Conservation (phyloP, 257 asterid genomes). For the Forsythia suspensa region DNA sequence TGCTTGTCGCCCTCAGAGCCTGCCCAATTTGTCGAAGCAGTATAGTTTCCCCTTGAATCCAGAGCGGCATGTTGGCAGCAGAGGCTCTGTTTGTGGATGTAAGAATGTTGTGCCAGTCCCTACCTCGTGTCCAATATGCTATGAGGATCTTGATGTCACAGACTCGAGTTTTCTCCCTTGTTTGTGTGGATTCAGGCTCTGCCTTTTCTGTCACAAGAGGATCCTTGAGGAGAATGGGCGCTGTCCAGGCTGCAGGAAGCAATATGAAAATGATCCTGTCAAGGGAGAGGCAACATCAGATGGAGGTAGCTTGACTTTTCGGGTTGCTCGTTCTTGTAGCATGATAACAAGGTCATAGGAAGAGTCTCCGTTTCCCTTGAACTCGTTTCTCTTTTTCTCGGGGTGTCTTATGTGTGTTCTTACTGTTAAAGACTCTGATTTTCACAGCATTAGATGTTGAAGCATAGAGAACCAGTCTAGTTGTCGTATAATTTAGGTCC, state of each 20-base stretch:
- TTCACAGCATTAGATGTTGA: conserved; percentile 49
- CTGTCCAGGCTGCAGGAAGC: conserved; percentile 91
- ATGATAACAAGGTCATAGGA: conserved; percentile 68
- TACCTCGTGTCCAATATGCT: conserved; percentile 82
- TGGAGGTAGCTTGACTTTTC: conserved; percentile 53
- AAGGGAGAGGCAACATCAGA: conserved; percentile 56
- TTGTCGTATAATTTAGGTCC: conserved; percentile 35
- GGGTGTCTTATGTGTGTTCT: conserved; percentile 36
- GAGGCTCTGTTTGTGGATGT: conserved; percentile 57
- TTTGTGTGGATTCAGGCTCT: conserved; percentile 82
- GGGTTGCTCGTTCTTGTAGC: conserved; percentile 65
- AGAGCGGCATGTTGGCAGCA: conserved; percentile 45
- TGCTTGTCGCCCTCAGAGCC: conserved; percentile 74
- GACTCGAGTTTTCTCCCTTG: conserved; percentile 85
- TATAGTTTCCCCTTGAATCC: conserved; percentile 58
- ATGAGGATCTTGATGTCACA: conserved; percentile 81
- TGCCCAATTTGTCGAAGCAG: conserved; percentile 76
- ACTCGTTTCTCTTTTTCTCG: conserved; percentile 42
- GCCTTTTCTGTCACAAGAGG: conserved; percentile 95
- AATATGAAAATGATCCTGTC: conserved; percentile 42
- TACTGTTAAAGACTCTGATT: conserved; percentile 36
- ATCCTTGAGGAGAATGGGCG: conserved; percentile 88
- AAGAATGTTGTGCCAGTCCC: conserved; percentile 47
- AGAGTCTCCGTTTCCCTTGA: conserved; percentile 29
- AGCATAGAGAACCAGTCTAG: conserved; percentile 33